Evolutionary conservation across 345 rosid genomes (phyloP).

Genomic region (Murraya koenigii): DNA sequence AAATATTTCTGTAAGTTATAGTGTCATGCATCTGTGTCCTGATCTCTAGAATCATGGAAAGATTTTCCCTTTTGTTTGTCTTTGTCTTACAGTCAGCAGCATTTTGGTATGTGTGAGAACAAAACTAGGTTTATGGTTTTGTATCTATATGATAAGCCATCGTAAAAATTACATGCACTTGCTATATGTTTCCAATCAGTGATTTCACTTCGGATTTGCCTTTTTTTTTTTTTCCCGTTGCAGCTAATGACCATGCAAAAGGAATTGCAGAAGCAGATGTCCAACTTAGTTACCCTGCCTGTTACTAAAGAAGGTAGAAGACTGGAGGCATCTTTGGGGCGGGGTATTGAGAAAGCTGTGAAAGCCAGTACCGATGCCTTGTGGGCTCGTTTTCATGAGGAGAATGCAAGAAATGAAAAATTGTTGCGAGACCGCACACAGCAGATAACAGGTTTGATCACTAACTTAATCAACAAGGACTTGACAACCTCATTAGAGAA

Average conservation of each 20-base stretch:
- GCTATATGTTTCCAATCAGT: neutral
- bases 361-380: slow-evolving; percentile 76
- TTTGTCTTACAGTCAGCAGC: neutral
- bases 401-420: slow-evolving; percentile 63
- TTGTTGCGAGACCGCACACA: slow-evolving; percentile 51
- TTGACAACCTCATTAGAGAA: slow-evolving; percentile 56
- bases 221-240: slow-evolving; percentile 11
- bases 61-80: neutral
- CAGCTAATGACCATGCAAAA: slow-evolving; percentile 65
- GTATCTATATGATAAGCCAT: neutral
- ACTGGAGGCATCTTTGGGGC: slow-evolving; percentile 70
- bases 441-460: slow-evolving; percentile 51
- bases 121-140: slow-evolving; percentile 1
- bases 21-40: no score
- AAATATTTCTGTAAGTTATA: no score
- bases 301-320: slow-evolving; percentile 73
- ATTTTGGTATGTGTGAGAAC: neutral
- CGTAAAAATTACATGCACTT: neutral
- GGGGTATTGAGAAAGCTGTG: slow-evolving; percentile 61
- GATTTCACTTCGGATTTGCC: neutral
- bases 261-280: slow-evolving; percentile 82
- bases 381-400: slow-evolving; percentile 85
- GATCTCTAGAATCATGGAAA: neutral
- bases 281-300: slow-evolving; percentile 50
- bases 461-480: slow-evolving; percentile 63